Base-by-base conservation (phyloP, 2,329 filamentous ascomycete genomes). In the Pleoardoris graminearum region DNA sequence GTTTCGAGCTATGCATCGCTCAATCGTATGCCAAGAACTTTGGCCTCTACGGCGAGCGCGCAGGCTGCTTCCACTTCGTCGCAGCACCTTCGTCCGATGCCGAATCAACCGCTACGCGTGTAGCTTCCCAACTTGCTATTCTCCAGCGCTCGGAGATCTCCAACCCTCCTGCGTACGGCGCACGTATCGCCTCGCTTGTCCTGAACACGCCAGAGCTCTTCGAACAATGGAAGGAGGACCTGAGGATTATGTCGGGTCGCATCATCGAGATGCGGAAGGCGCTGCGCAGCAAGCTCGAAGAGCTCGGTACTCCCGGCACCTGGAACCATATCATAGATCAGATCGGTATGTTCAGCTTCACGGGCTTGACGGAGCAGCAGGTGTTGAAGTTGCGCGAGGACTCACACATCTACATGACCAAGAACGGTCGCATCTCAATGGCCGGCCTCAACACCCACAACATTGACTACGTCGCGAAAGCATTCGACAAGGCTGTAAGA, bases 301-400 rank as follows among this genome's bases (percentile, higher is more conserved):
- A 86, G 68, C 82, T 93, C 54, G 85, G 84, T 25, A 97, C 94
- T 0, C 93, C 93, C 0, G 93, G 93, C 27, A 88, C 84, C 12
- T 99, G 94, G 94, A 90, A 92, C 70, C 94, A 99, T 77, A 96
- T 99, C 73, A 97, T 92, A 14, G 90, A 95, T 67, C 94, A 99
- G 82, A 99, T 99, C 71, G 94, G 94, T 78, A 99, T 99, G 94
- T 99, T 99, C 79, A 93, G 88, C 74, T 99, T 96, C 75, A 95
- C 90, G 0, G 90, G 90, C 11, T 76, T 95, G 71, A 83, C 74
- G 11, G 88, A 91, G 77, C 71, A 83, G 57, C 90, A 94, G 72
- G 90, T 93, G 7, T 63, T 82, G 62, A 85, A 84, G 76, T 77
- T 94, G 56, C 82, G 87, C 47, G 80, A 85, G 55, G 83, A 89